A percentile compares a stretch with the other conserved stretches of the same genome.
Evolutionary conservation across 164 flowering plant genomes (phyloP).

Genomic region (Cinnamomum micranthum): DNA sequence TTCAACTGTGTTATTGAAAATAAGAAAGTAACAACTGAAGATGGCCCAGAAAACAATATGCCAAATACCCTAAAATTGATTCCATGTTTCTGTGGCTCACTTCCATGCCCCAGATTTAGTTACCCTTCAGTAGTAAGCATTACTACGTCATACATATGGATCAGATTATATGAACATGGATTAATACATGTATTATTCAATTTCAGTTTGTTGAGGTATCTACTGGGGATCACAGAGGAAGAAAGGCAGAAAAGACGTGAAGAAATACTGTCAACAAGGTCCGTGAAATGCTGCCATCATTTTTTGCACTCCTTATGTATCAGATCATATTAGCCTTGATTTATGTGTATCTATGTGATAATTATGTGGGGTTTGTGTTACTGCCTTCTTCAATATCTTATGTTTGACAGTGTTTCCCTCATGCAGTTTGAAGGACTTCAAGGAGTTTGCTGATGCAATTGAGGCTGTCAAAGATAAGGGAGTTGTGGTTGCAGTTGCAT

Average conservation of each 20-base stretch:
- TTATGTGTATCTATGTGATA: not conserved
- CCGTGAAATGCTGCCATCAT: not conserved
- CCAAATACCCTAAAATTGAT: not conserved
- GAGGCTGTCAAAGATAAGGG: conserved; percentile 79
- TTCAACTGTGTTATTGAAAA: too few species aligned
- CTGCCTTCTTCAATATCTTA: not conserved
- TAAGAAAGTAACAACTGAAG: not conserved
- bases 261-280: conserved; percentile 94
- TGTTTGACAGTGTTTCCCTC: not conserved
- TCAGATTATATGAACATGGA: not conserved
- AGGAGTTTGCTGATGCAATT: conserved; percentile 66
- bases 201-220: conserved; percentile 70
- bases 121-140: not conserved
- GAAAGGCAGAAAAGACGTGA: conserved; percentile 86
- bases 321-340: not conserved
- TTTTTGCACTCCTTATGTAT: not conserved
- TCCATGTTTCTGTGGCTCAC: not conserved
- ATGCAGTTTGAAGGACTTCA: conserved; percentile 71
- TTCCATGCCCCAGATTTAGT: not conserved
- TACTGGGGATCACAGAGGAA: conserved; percentile 86
- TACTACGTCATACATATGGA: not conserved
- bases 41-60: not conserved
- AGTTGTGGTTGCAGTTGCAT: conserved; percentile 85
- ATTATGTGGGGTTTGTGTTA: not conserved
- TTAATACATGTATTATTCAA: not conserved